Percentiles rank a stretch among this genome's conserved stretches.
Evolutionary conservation across 352 stramenopile species (phyloP).

Genomic region (Globisporangium takayamanum): DNA sequence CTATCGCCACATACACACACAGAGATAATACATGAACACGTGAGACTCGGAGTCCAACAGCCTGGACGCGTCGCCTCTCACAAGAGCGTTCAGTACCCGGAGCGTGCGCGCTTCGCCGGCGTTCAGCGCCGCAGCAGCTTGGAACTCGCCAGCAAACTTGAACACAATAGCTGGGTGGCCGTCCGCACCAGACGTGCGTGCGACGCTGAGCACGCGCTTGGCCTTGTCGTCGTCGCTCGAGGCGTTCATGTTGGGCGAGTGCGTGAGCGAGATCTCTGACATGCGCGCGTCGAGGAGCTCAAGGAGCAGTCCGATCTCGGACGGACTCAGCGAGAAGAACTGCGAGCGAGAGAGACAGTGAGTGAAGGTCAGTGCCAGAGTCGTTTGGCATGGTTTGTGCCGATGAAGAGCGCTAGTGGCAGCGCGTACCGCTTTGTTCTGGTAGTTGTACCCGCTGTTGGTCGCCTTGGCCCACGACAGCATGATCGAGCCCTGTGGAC

Average conservation of each 20-base stretch:
- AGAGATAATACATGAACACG: too few species aligned
- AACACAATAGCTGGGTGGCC: conserved; percentile 51
- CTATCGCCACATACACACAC: conserved; percentile 12
- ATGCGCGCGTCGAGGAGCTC: conserved; percentile 69
- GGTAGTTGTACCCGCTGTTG: conserved; percentile 71
- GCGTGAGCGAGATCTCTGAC: conserved; percentile 54
- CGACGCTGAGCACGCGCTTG: conserved; percentile 43
- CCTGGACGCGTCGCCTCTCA: too few species aligned
- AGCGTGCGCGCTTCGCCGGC: conserved; percentile 62
- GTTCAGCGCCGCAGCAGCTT: conserved; percentile 54
- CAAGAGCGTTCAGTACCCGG: too few species aligned
- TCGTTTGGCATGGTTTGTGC: not conserved
- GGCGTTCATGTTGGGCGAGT: conserved; percentile 79
- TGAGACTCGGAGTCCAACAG: too few species aligned
- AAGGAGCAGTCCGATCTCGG: conserved; percentile 69
- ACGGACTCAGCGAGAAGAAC: conserved; percentile 78
- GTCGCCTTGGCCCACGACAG: conserved; percentile 73
- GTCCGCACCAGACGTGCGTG: conserved; percentile 30
- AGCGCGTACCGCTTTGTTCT: conserved; percentile 62
- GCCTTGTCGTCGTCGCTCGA: conserved; percentile 37
- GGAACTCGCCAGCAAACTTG: conserved; percentile 41
- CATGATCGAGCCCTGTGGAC: conserved; percentile 65
- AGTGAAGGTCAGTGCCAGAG: not conserved
- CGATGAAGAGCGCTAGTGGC: not conserved
- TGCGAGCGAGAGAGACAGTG: conserved; percentile 11